Conservation (phyloP, 2,329 filamentous ascomycete species). For the Clarireedia sp. region DNA sequence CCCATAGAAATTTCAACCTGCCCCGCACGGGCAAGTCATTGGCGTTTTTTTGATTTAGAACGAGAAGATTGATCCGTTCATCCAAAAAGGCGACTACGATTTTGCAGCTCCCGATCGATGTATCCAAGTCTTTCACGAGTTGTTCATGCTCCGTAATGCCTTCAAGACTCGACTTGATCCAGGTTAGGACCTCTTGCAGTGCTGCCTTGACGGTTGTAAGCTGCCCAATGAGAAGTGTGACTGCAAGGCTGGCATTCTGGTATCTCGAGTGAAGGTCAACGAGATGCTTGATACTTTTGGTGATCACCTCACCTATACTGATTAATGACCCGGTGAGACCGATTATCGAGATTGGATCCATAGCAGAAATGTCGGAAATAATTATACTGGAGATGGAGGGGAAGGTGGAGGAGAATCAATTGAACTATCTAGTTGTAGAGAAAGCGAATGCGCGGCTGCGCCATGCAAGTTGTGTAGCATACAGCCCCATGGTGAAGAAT, state of each 20-base stretch:
- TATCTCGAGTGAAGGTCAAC: not conserved
- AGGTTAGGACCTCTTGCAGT: not conserved
- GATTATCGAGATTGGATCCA: not conserved
- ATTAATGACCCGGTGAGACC: not conserved
- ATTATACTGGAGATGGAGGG: not conserved
- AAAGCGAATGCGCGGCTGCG: no score
- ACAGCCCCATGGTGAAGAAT: no score
- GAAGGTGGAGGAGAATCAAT: no score
- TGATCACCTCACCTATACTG: not conserved
- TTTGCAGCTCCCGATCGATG: not conserved
- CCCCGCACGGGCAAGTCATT: not conserved
- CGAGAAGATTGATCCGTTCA: not conserved
- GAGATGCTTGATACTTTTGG: not conserved
- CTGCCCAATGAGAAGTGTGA: not conserved
- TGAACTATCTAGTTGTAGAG: no score
- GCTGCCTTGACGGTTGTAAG: not conserved
- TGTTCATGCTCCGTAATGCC: not conserved
- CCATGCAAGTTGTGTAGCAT: no score
- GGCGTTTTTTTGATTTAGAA: not conserved
- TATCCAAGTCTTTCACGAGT: not conserved
- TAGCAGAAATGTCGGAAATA: not conserved
- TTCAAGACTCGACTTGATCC: not conserved
- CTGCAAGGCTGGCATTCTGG: not conserved
- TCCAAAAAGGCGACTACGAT: not conserved
- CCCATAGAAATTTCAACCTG: not conserved